Percentiles rank a stretch among this genome's conserved stretches.
phyloP scores from a whole-genome alignment of 306 rosid species.

The Delonix regia region DNA sequence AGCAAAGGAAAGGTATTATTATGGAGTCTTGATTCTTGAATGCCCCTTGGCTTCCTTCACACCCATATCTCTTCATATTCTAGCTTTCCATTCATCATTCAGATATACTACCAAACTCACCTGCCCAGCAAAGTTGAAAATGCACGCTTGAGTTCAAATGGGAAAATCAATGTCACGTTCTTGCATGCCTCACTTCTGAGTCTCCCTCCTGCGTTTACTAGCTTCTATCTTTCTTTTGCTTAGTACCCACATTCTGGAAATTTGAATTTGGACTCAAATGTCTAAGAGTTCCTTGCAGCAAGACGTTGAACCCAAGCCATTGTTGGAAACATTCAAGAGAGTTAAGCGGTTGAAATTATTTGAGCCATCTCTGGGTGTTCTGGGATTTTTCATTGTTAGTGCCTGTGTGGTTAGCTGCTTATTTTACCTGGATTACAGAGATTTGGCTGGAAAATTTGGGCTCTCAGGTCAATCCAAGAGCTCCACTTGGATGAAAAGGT shows the following conservation, averaged over 20 bases:
- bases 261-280: slow-evolving; percentile 42
- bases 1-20: background rate
- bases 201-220: slow-evolving; percentile 27
- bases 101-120: slow-evolving; percentile 20
- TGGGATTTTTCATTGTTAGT: slow-evolving; percentile 65
- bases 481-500: slow-evolving; percentile 43
- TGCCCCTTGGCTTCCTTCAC: slow-evolving; percentile 71
- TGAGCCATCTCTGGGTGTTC: slow-evolving; percentile 65
- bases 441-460: slow-evolving; percentile 40
- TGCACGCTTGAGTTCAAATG: slow-evolving; percentile 15
- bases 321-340: slow-evolving; percentile 51
- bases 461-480: slow-evolving; percentile 51
- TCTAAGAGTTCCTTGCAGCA: slow-evolving; percentile 48
- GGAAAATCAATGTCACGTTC: slow-evolving; percentile 37
- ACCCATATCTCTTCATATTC: slow-evolving; percentile 52
- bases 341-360: slow-evolving; percentile 61
- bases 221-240: background rate
- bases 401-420: slow-evolving; percentile 48
- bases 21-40: slow-evolving; percentile 62
- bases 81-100: slow-evolving; percentile 31
- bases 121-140: slow-evolving; percentile 22
- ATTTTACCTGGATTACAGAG: slow-evolving; percentile 66
- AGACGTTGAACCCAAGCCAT: slow-evolving; percentile 56
- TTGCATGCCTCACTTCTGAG: slow-evolving; percentile 28
- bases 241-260: slow-evolving; percentile 28